These are phyloP conservation scores for Paecilomyces variotii DNA, from an alignment of 2,329 filamentous ascomycete species.

Conservation along the genomic window DNA sequence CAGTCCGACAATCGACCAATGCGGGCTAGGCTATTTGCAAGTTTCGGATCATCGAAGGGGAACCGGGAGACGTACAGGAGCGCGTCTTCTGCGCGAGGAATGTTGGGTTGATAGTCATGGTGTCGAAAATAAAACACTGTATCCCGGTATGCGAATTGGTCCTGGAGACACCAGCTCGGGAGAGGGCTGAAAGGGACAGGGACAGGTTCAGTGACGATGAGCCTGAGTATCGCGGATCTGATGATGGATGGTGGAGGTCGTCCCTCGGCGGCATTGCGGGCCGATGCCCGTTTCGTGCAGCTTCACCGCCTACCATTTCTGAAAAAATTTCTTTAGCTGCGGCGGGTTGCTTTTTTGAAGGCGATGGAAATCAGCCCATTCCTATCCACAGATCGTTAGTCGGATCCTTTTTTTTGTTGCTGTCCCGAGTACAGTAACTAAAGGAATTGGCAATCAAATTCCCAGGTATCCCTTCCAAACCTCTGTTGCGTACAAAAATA, in stretches of 20 bases:
- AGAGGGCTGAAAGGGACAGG: not conserved
- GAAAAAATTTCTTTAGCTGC: slow-evolving; percentile 24
- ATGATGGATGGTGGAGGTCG: not conserved
- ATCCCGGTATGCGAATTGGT: not conserved
- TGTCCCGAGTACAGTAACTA: not conserved
- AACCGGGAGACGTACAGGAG: slow-evolving; percentile 54
- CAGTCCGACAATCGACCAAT: slow-evolving; percentile 18
- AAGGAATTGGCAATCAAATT: not conserved
- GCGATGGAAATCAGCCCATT: not conserved
- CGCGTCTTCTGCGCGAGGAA: slow-evolving; percentile 77
- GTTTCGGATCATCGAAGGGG: slow-evolving; percentile 12
- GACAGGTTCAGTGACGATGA: not conserved
- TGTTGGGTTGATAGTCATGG: slow-evolving; percentile 85
- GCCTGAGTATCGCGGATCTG: not conserved
- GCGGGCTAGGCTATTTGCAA: slow-evolving; percentile 15
- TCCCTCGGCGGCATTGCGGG: not conserved
- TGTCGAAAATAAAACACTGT: slow-evolving; percentile 17
- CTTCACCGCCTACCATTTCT: slow-evolving; percentile 31
- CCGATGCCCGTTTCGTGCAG: not conserved
- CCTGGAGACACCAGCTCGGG: not conserved
- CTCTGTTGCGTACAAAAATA: not conserved
- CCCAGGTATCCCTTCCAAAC: not conserved
- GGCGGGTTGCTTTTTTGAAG: not conserved
- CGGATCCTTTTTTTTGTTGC: not conserved
- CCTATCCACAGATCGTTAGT: not conserved